Conservation (phyloP, 2,329 filamentous ascomycete genomes). For the Epichloe festucae region DNA sequence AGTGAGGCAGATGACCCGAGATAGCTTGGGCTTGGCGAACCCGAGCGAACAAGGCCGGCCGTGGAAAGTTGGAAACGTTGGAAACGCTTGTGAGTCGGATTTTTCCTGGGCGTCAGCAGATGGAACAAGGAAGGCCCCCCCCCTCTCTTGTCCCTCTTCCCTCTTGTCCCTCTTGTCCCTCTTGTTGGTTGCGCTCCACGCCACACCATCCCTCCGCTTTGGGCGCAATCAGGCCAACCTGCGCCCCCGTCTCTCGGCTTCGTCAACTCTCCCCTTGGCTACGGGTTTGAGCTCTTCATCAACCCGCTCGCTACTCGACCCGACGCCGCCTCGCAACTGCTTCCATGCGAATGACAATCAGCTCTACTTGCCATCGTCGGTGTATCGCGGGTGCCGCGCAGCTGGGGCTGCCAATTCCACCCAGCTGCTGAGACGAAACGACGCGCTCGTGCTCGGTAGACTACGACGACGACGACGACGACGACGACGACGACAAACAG, state of each 20-base stretch:
- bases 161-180: background rate
- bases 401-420: conserved; percentile 19
- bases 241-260: conserved; percentile 1
- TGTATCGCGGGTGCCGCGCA: conserved; percentile 23
- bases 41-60: no score
- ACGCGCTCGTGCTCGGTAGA: conserved; percentile 1
- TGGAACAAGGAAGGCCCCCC: background rate
- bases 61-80: no score
- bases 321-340: background rate
- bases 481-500: background rate
- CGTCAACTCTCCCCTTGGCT: background rate
- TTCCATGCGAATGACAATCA: conserved; percentile 2
- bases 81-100: background rate
- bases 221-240: conserved; percentile 1
- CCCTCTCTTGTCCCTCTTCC: background rate
- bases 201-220: conserved; percentile 1
- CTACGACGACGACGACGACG: background rate
- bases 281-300: background rate
- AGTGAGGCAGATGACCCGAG: no score
- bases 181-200: background rate
- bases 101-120: background rate
- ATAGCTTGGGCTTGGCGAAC: no score
- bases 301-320: background rate
- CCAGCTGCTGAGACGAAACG: conserved; percentile 6
- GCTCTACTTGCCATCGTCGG: conserved; percentile 13